A percentile compares a stretch with the other conserved stretches of the same genome.
These are phyloP conservation scores for Nicotiana attenuata DNA, from an alignment of 257 asterid species.

Conservation along the genomic window DNA sequence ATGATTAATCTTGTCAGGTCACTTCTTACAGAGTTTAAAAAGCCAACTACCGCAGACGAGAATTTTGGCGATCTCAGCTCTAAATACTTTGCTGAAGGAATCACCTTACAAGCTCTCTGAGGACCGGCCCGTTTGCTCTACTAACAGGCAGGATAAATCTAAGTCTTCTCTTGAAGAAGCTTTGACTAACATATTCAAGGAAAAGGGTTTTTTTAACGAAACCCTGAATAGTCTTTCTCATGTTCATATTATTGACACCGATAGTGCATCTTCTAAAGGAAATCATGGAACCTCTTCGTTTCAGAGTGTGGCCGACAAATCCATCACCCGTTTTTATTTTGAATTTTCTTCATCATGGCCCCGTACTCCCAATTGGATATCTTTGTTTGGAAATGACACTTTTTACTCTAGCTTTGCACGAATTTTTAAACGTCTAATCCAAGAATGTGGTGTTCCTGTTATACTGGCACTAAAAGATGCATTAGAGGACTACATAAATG, in stretches of 20 bases:
- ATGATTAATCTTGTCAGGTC: conserved; percentile 56
- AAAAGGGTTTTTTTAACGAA: conserved; percentile 80
- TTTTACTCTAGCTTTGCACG: conserved; percentile 88
- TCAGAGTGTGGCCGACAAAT: conserved; percentile 90
- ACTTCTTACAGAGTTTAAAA: conserved; percentile 88
- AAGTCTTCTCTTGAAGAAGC: conserved; percentile 88
- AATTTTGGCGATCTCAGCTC: conserved; percentile 95
- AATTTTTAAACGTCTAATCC: conserved; percentile 83
- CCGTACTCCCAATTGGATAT: conserved; percentile 96
- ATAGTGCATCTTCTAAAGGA: conserved; percentile 72
- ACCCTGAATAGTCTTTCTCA: conserved; percentile 82
- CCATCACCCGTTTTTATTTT: conserved; percentile 86
- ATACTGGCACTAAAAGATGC: conserved; percentile 61
- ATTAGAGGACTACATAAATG: conserved; percentile 66
- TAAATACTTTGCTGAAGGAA: conserved; percentile 87
- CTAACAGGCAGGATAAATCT: conserved; percentile 33
- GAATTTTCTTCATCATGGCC: conserved; percentile 99
- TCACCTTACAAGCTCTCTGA: conserved; percentile 80
- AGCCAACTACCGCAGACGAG: conserved; percentile 99
- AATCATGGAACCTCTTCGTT: conserved; percentile 64
- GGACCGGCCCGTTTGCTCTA: conserved; percentile 23
- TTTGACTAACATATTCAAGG: conserved; percentile 73
- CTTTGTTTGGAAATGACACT: conserved; percentile 73
- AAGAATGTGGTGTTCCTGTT: conserved; percentile 96
- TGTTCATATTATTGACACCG: conserved; percentile 83